These are phyloP conservation scores for Boletus fagicola DNA, from an alignment of 768 basidiomycete genomes.

Conservation along the genomic window DNA sequence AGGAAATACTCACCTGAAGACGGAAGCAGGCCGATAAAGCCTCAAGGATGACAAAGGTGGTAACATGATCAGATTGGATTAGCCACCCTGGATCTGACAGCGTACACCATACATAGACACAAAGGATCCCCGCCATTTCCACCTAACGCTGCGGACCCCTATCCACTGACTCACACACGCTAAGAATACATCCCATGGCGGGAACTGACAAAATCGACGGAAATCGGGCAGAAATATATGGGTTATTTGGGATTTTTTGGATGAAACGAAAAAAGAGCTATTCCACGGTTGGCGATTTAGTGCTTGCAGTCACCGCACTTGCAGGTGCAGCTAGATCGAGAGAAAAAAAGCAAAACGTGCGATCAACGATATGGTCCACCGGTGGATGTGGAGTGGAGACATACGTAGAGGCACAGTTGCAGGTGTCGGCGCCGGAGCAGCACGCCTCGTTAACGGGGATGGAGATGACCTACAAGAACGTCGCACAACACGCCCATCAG, in stretches of 20 bases:
- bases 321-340: constrained; percentile 9
- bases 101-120: not conserved
- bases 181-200: not conserved
- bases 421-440: constrained; percentile 4
- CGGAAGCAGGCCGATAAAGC: too few species aligned
- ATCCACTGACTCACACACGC: too few species aligned
- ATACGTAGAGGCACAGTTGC: constrained; percentile 10
- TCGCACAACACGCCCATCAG: not conserved
- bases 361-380: not conserved
- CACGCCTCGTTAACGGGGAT: constrained; percentile 14
- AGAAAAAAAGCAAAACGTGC: too few species aligned
- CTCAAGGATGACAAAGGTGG: not conserved
- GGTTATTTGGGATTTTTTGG: not conserved
- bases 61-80: not conserved
- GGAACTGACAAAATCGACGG: too few species aligned
- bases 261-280: not conserved
- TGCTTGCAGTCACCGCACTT: constrained; percentile 18
- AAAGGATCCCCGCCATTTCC: not conserved
- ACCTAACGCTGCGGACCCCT: not conserved
- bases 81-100: not conserved
- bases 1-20: not conserved
- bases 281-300: not conserved
- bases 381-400: not conserved
- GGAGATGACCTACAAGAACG: constrained; percentile 3
- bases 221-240: not conserved